Base-by-base conservation (phyloP, 2,329 filamentous ascomycete species). In the Ascochyta rabiei region DNA sequence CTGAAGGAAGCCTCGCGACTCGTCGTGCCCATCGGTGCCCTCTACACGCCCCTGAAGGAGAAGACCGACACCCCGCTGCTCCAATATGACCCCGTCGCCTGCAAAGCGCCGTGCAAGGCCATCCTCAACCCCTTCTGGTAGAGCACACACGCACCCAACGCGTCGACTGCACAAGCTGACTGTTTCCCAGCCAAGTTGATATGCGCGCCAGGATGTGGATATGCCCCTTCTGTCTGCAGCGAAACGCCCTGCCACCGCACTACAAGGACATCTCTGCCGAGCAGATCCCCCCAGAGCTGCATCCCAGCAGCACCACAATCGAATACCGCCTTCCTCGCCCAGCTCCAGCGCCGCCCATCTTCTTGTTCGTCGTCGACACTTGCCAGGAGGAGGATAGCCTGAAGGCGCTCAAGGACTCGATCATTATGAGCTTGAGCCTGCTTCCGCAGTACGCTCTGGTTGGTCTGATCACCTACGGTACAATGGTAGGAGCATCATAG, bases 41-140 rank as follows among this genome's bases (percentile, higher is more conserved):
- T 97, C 42, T 98, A 98, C 78, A 99, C 93, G 2, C 93, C 93
- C 5, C 80, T 97, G 68, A 98, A 98, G 79, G 93, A 97, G 80
- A 96, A 96, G 80, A 86, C 89, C 19, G 89, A 96, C 61, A 90
- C 91, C 21, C 91, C 93, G 50, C 80, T 96, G 60, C 84, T 99
- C 48, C 91, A 96, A 75, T 98, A 98, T 78, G 93, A 98, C 78
- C 95, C 95, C 16, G 91, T 99, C 37, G 93, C 90, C 58, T 99
- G 95, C 87, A 97, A 97, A 79, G 86, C 90, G 75, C 95, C 95
- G 59, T 99, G 95, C 78, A 89, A 93, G 76, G 93, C 93, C 49
- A 92, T 98, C 33, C 82, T 99, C 75, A 99, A 99, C 75, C 95
- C 95, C 39, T 98, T 93, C 82, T 97, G 93, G 92, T 96, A 83